A percentile compares a stretch with the other conserved stretches of the same genome.
Conservation (phyloP, 2,329 filamentous ascomycete species). For the Sporothrix pseudoabietina region DNA sequence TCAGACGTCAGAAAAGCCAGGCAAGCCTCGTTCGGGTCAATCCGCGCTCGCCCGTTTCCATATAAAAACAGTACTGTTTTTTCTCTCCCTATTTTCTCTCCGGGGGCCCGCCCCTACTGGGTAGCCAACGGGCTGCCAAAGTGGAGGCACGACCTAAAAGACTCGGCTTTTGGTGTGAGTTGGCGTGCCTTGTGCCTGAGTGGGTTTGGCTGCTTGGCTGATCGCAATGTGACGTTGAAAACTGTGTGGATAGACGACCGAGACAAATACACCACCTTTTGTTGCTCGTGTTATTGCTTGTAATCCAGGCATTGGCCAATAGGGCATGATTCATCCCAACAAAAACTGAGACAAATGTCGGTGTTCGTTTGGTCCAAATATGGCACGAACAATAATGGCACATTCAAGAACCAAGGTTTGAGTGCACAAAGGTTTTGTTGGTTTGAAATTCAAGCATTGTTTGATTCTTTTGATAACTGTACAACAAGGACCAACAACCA, state of each 20-base stretch:
- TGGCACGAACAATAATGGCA: not conserved
- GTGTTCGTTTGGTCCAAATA: not conserved
- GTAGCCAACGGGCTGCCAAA: not conserved
- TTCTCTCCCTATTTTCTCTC: not conserved
- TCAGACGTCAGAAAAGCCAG: not conserved
- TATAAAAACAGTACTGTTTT: not conserved
- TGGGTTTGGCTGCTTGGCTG: slow-evolving; percentile 1
- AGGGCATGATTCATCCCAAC: not conserved
- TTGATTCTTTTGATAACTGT: not conserved
- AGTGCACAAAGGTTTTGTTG: not conserved
- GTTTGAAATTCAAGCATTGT: not conserved
- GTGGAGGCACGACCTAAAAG: not conserved
- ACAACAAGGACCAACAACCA: not conserved
- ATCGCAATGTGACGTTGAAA: slow-evolving; percentile 14
- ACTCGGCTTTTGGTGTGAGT: not conserved
- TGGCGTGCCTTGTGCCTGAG: not conserved
- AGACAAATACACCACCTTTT: not conserved
- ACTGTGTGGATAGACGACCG: not conserved
- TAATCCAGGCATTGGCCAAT: not conserved
- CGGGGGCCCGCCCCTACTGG: not conserved
- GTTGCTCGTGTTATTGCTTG: not conserved
- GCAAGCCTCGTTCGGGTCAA: not conserved
- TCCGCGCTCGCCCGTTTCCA: not conserved
- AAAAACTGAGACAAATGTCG: not conserved
- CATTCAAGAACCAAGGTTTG: too few relatives aligned